Conservation (phyloP, 257 asterid species). For the Fraxinus anomala region DNA sequence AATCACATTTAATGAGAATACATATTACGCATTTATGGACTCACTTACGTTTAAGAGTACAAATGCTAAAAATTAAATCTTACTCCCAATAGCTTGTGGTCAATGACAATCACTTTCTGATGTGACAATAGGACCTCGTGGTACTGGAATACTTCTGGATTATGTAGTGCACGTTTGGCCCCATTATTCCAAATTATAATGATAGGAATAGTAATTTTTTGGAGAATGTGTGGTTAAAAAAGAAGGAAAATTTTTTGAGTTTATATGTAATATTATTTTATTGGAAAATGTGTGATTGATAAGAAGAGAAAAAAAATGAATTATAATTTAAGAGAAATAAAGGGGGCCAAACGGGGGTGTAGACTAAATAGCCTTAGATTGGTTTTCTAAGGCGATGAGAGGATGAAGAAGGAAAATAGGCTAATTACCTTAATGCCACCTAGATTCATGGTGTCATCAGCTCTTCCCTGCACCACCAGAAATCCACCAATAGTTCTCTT, state of each 20-base stretch:
- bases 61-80: background rate
- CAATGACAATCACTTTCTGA: no score
- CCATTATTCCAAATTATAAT: no score
- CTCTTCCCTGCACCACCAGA: slow-evolving; percentile 74
- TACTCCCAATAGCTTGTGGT: background rate
- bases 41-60: background rate
- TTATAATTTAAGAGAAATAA: no score
- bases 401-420: background rate
- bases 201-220: no score
- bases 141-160: background rate
- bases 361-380: background rate
- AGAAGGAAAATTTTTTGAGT: no score
- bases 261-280: no score
- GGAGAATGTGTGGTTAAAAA: no score
- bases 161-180: no score
- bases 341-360: background rate
- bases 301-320: no score
- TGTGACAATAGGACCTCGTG: background rate
- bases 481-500: slow-evolving; percentile 81
- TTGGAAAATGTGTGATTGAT: no score
- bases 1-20: no score
- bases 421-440: slow-evolving; percentile 84
- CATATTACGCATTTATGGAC: background rate
- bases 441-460: slow-evolving; percentile 98
- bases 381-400: background rate